Percentiles rank a stretch among this genome's conserved stretches.
These are phyloP conservation scores for Orbilia blumenaviensis DNA, from an alignment of 2,329 filamentous ascomycete genomes.

Conservation along the genomic window DNA sequence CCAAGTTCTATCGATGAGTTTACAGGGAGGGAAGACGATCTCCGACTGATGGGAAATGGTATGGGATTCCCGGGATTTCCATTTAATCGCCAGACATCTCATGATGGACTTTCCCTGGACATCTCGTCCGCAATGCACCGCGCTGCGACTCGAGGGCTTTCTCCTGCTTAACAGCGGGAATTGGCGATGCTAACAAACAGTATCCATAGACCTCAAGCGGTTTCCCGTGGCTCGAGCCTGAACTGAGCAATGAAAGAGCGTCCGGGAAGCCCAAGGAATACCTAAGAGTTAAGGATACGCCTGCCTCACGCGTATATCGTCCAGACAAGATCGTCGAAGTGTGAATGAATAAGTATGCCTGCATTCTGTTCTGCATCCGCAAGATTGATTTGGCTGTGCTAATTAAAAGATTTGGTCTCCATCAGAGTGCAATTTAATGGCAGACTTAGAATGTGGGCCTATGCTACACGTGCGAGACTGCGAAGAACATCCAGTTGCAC, in stretches of 20 bases:
- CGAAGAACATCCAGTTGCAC: neutral
- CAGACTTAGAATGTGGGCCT: neutral
- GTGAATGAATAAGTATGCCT: neutral
- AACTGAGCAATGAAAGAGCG: neutral
- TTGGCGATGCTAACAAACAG: constrained; percentile 10
- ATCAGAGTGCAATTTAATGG: neutral
- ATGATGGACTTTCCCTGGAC: neutral
- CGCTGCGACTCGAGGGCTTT: neutral
- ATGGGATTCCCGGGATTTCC: constrained; percentile 27
- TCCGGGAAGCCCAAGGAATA: neutral
- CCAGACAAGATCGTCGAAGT: neutral
- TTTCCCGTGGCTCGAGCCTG: neutral
- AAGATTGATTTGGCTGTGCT: neutral
- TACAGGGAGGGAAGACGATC: neutral
- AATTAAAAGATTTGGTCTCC: neutral
- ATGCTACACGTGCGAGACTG: neutral
- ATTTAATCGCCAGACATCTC: neutral
- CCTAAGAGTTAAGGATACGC: neutral
- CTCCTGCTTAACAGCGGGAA: neutral
- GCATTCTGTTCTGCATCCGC: neutral
- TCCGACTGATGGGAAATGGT: neutral
- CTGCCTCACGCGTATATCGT: constrained; percentile 1
- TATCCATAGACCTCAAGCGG: neutral
- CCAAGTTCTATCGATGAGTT: neutral
- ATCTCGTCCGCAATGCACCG: neutral